Base-by-base conservation (phyloP, 1,284 basidiomycete species). In the Sporisorium exsertum region DNA sequence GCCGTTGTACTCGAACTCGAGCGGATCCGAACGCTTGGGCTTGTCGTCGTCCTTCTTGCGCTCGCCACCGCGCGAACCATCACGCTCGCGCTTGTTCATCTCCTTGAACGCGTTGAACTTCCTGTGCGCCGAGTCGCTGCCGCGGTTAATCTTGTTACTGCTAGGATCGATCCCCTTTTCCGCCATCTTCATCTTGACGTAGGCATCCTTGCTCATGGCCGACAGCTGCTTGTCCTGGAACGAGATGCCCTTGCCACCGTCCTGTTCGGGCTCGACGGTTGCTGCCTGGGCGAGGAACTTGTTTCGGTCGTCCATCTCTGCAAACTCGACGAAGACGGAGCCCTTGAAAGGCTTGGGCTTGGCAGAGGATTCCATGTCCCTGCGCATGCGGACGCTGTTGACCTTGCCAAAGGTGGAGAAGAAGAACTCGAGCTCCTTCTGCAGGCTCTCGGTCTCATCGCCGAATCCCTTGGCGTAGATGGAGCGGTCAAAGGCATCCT, bases 101-200 rank as follows among this genome's bases (percentile, higher is more conserved):
- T 94, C 92, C 72, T 89, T 89, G 89, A 97, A 98, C 2, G 95
- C 95, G 86, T 97, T 94, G 88, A 95, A 96, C 29, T 80, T 81
- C 53, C 77, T 76, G 37, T 70, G 69, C 6, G 67, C 87, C 53
- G 87, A 87, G 13, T 88, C 87, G 54, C 89, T 88, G 37, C 87
- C 85, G 40, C 91, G 89, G 68, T 89, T 89, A 58, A 72, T 50
- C 56, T 75, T 58, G 88, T 89, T 84, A 90, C 91, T 65, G 90
- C 92, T 43, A 87, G 91, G 84, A 71, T 87, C 86, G 63, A 89
- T 87, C 45, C 94, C 94, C 87, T 97, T 97, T 87, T 97, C 95
- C 87, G 94, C 92, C 87, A 95, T 93, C 88, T 98, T 99, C 94
- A 95, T 96, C 77, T 94, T 91, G 82, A 94, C 94, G 86, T 98